phyloP scores from a whole-genome alignment of 2,329 filamentous ascomycete species.

The Helicocarpus griseus region DNA sequence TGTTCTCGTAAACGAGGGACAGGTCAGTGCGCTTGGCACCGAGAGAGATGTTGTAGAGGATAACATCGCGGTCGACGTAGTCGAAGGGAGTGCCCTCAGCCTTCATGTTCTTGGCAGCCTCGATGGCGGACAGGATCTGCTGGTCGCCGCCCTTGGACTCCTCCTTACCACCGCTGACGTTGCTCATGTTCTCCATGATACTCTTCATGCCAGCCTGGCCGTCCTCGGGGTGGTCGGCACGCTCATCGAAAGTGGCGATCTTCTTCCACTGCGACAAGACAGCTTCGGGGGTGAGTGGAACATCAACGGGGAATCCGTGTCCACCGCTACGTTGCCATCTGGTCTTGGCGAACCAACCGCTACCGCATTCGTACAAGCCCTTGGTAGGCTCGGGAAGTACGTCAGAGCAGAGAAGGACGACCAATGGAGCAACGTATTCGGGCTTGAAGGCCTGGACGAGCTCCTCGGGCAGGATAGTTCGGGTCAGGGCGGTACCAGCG shows the following conservation, averaged over 20 bases:
- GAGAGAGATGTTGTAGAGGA: constrained; percentile 91
- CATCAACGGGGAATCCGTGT: constrained; percentile 82
- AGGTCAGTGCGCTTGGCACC: constrained; percentile 87
- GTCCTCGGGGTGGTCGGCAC: constrained; percentile 77
- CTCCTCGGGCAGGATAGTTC: constrained; percentile 89
- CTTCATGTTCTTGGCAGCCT: constrained; percentile 62
- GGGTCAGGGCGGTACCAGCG: constrained; percentile 90
- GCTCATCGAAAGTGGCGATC: constrained; percentile 80
- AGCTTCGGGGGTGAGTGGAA: constrained; percentile 72
- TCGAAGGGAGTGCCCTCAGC: constrained; percentile 65
- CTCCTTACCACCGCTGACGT: constrained; percentile 49
- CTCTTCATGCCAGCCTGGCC: constrained; percentile 66
- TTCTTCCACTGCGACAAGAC: constrained; percentile 65
- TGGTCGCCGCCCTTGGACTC: constrained; percentile 42
- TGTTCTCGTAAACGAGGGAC: constrained; percentile 78
- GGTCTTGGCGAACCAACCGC: constrained; percentile 83
- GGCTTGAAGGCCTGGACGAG: constrained; percentile 99
- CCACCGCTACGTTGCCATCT: constrained; percentile 91
- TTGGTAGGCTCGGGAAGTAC: constrained; percentile 80
- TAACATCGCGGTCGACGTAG: constrained; percentile 78
- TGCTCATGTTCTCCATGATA: constrained; percentile 76
- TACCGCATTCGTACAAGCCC: constrained; percentile 86
- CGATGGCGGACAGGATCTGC: constrained; percentile 64
- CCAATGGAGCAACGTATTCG: constrained; percentile 90
- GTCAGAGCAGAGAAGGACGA: constrained; percentile 78